Evolutionary conservation across 139 green algal genomes (phyloP), one percentile per base, ranked within the genome.

Genomic region (Tetradesmus obliquus): DNA sequence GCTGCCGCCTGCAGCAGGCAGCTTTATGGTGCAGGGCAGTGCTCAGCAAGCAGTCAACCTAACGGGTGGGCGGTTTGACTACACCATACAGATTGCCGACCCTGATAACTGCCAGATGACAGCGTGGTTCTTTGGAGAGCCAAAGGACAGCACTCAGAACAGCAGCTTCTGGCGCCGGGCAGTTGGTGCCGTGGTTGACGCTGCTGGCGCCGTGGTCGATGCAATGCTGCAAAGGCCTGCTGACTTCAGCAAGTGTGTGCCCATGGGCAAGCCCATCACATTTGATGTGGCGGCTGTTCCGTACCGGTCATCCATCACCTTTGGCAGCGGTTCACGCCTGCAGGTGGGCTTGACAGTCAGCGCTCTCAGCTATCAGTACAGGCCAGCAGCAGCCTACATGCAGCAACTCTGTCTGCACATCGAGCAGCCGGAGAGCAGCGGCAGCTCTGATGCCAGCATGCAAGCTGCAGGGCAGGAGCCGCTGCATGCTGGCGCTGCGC

Each of bases 311-410:
- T 6, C 22, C 12, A 9, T 88, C 0, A 6, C 3, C 7, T 88
- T 88, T 88, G 84, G 84, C 57, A 19, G 79, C 19, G 84, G 20
- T 53, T 88, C 84, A 8, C 15, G 8, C 60, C n/a, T 88, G n/a
- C 53, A 45, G 32, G 32, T 5, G 6, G 84, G 84, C 6, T 22
- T 88, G n/a, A 7, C 53, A 17, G 5, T 88, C 15, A 10, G 51
- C 4, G 79, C 54, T 45, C 45, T 55, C 19, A 5, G 5, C 53
- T 84, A 45, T 8, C 79, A 84, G n/a, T 84, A 84, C 9, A 19
- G 79, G 20, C 79, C 79, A 45, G 45, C 5, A 55, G 9, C 53
- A 20, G 79, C 20, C 53, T 19, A 19, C 24, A 55, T 84, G 79
- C n/a, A 84, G n/a, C 7, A 66, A 10, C 58, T 45, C 32, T 45